These are phyloP conservation scores for Trifolium dubium DNA, from an alignment of 306 rosid species.

Conservation along the genomic window DNA sequence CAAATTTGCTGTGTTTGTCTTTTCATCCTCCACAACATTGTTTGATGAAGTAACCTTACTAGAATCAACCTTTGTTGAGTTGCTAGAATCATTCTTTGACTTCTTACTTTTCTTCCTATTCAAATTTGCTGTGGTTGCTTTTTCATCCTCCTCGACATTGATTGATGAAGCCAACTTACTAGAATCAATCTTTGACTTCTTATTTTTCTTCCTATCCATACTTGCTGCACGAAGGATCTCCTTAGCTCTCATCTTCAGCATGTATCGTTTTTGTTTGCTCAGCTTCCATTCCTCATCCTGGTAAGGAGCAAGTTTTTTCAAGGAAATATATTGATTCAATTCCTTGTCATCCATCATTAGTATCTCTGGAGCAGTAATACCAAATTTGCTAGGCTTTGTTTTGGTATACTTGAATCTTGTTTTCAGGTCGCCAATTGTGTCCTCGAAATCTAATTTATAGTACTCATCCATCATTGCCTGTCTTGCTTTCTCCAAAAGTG, in stretches of 20 bases:
- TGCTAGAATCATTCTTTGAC: constrained; percentile 45
- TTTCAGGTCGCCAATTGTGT: constrained; percentile 84
- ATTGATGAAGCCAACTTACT: background rate
- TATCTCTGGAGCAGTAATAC: constrained; percentile 64
- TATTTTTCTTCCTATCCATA: constrained; percentile 14
- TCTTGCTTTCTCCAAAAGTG: constrained; percentile 83
- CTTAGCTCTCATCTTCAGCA: constrained; percentile 65
- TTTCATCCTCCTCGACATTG: constrained; percentile 40
- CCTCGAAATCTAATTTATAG: constrained; percentile 86
- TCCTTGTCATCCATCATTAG: constrained; percentile 74
- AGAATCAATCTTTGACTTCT: constrained; percentile 6
- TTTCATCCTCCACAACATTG: constrained; percentile 41
- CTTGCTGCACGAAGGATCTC: constrained; percentile 55
- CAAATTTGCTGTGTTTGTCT: constrained; percentile 34
- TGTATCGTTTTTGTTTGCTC: constrained; percentile 59
- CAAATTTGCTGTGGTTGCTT: constrained; percentile 34
- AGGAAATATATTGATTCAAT: constrained; percentile 75
- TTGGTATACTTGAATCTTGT: constrained; percentile 92
- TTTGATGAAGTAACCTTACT: constrained; percentile 44
- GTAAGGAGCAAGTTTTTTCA: constrained; percentile 88
- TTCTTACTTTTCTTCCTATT: constrained; percentile 39
- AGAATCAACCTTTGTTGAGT: constrained; percentile 45
- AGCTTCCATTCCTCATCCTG: constrained; percentile 63
- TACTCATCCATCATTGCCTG: constrained; percentile 90
- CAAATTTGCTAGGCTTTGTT: constrained; percentile 69